Conservation (phyloP, 2,329 filamentous ascomycete genomes). For the Pseudogymnoascus sp. region DNA sequence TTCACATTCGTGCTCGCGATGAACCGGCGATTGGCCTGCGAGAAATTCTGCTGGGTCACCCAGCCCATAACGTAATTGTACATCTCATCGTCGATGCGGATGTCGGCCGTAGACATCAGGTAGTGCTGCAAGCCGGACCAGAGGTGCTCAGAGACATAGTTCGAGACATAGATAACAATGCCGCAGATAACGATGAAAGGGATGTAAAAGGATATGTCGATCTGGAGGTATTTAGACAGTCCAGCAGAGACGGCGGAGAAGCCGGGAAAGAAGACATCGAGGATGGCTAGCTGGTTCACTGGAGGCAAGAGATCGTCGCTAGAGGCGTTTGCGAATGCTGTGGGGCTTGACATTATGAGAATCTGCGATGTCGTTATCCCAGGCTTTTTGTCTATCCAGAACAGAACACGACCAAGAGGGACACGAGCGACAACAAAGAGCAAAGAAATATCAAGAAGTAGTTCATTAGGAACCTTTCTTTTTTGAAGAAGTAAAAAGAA, state of each 20-base stretch:
- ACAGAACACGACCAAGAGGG: not conserved
- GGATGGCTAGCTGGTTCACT: constrained; percentile 32
- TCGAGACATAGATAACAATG: constrained; percentile 43
- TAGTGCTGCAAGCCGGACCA: constrained; percentile 43
- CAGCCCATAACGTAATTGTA: constrained; percentile 68
- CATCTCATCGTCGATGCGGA: constrained; percentile 63
- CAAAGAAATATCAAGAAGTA: not conserved
- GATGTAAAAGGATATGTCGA: constrained; percentile 58
- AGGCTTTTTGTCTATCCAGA: not conserved
- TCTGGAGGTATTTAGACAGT: constrained; percentile 48
- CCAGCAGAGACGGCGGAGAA: constrained; percentile 51
- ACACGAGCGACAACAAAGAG: not conserved
- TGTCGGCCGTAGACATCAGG: constrained; percentile 59
- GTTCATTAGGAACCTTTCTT: not conserved
- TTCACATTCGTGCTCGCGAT: constrained; percentile 58
- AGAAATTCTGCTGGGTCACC: constrained; percentile 57
- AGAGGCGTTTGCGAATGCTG: not conserved
- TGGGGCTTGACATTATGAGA: not conserved
- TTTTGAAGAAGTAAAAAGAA: not conserved
- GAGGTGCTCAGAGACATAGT: constrained; percentile 44
- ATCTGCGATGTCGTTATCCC: not conserved
- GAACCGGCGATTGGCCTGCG: constrained; percentile 52
- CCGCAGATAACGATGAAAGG: constrained; percentile 47
- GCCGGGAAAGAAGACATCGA: constrained; percentile 61
- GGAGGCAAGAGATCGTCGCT: not conserved